A percentile compares a stretch with the other conserved stretches of the same genome.
Conservation (phyloP, 31 red algal genomes). For the Endocladia muricata region DNA sequence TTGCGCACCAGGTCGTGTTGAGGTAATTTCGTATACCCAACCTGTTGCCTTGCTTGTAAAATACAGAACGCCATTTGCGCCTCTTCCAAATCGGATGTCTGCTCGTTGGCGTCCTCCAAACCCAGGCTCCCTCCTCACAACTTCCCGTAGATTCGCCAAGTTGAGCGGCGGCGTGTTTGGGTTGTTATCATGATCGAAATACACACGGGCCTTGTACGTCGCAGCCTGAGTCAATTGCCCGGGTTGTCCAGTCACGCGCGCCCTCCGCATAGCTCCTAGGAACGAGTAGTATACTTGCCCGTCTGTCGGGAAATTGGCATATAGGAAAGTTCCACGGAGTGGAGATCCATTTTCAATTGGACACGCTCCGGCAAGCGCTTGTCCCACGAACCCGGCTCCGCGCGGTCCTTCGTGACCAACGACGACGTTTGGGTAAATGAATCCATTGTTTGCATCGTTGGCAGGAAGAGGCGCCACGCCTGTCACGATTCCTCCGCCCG, state of each 20-base stretch:
- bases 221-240: neutral
- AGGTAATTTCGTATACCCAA: neutral
- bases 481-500: neutral
- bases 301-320: slow-evolving; percentile 2
- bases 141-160: neutral
- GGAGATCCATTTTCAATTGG: slow-evolving; percentile 17
- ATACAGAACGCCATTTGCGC: neutral
- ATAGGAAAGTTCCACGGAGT: neutral
- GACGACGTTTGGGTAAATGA: neutral
- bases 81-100: slow-evolving; percentile 14
- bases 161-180: neutral
- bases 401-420: slow-evolving; percentile 5
- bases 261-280: neutral
- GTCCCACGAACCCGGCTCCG: slow-evolving; percentile 6
- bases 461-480: neutral
- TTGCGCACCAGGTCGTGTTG: neutral
- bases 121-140: neutral
- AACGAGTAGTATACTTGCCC: slow-evolving; percentile 10
- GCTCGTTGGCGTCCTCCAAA: neutral
- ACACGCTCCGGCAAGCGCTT: slow-evolving; percentile 9
- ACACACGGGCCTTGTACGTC: neutral
- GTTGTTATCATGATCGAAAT: neutral
- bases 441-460: neutral
- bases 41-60: slow-evolving; percentile 13
- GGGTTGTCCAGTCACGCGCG: neutral